phyloP scores from a whole-genome alignment of 2,329 filamentous ascomycete genomes.

The Aspergillus sojae region DNA sequence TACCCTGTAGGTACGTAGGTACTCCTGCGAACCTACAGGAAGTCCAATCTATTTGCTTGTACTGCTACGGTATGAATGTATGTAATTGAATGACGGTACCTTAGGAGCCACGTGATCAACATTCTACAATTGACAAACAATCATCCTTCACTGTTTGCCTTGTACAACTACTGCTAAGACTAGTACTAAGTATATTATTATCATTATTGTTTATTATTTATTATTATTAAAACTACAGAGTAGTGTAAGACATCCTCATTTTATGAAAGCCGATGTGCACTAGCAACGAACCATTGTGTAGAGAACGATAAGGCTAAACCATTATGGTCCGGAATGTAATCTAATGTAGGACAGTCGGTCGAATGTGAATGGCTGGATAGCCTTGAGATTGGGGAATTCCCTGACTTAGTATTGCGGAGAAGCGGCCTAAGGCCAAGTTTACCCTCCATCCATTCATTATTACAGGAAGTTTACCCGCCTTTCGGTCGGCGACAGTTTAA shows the following conservation, averaged over 20 bases:
- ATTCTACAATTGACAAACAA: not conserved
- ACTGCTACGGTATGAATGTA: not conserved
- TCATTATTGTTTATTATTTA: too few species aligned
- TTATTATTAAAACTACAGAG: not conserved
- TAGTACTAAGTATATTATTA: not conserved
- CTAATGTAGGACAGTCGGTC: not conserved
- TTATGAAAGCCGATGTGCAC: not conserved
- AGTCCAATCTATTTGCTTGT: not conserved
- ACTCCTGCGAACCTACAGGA: not conserved
- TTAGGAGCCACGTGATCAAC: not conserved
- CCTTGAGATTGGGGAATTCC: not conserved
- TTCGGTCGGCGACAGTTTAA: conserved; percentile 23
- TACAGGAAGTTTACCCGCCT: conserved; percentile 12
- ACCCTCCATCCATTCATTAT: not conserved
- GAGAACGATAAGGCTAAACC: conserved; percentile 2
- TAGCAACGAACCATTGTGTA: not conserved
- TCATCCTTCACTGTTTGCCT: too few species aligned
- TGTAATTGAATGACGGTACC: not conserved
- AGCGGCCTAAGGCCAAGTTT: conserved; percentile 1
- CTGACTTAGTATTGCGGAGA: conserved; percentile 1
- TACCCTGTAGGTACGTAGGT: not conserved
- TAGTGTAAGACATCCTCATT: not conserved
- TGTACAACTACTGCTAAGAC: not conserved
- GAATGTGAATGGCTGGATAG: conserved; percentile 1
- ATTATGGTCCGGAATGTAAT: not conserved